Percentiles rank a stretch among this genome's conserved stretches.
phyloP scores from a whole-genome alignment of 768 basidiomycete genomes.

The Tulasnella sp. region DNA sequence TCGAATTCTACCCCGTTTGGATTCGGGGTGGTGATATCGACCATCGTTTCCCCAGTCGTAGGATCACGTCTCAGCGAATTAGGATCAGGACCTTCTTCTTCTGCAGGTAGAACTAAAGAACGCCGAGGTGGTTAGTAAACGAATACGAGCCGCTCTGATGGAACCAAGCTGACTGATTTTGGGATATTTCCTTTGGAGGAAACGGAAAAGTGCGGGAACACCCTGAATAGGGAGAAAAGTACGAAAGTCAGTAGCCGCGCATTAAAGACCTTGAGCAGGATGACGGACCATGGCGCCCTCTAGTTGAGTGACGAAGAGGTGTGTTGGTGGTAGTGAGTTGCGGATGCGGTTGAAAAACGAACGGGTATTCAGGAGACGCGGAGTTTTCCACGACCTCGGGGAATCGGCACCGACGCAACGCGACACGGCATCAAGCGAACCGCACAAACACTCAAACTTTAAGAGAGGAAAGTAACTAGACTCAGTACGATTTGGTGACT shows the following conservation, averaged over 20 bases:
- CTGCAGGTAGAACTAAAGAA: constrained; percentile 62
- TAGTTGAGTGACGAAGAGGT: background rate
- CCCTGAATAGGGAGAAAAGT: constrained; percentile 50
- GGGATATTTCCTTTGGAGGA: constrained; percentile 98
- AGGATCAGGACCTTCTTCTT: constrained; percentile 76
- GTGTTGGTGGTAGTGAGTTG: background rate
- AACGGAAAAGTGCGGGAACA: constrained; percentile 96
- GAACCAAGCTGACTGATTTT: constrained; percentile 69
- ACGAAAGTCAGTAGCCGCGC: background rate
- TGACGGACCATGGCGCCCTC: constrained; percentile 11
- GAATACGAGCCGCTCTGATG: background rate
- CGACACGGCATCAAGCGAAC: background rate
- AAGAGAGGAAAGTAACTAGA: background rate
- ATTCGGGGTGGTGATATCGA: constrained; percentile 76
- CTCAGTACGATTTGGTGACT: background rate
- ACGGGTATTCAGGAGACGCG: constrained; percentile 12
- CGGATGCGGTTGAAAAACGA: constrained; percentile 1
- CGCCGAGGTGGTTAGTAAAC: background rate
- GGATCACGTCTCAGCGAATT: constrained; percentile 50
- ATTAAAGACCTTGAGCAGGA: background rate
- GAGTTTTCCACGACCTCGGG: constrained; percentile 9
- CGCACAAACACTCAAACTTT: background rate
- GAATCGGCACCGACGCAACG: background rate
- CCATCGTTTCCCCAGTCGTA: constrained; percentile 54
- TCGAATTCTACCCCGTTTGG: constrained; percentile 97